These are phyloP conservation scores for Sclerospora graminicola DNA, from an alignment of 352 stramenopile species.

Conservation along the genomic window DNA sequence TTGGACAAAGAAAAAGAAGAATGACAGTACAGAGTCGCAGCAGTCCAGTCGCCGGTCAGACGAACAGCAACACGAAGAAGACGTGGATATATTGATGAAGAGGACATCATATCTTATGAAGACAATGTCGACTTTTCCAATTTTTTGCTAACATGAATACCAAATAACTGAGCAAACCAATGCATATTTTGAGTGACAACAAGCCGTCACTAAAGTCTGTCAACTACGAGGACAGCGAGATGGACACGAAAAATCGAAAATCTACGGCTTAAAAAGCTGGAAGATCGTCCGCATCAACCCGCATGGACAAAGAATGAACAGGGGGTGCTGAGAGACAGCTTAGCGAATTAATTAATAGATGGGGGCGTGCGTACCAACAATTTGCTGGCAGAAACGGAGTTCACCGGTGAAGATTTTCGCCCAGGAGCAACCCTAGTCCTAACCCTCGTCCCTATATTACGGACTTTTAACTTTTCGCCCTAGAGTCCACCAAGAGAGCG, in stretches of 20 bases:
- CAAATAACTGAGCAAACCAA: constrained; percentile 43
- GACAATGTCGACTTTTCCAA: constrained; percentile 55
- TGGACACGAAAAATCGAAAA: constrained; percentile 33
- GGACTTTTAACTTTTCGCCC: too few relatives aligned
- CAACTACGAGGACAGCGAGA: constrained; percentile 20
- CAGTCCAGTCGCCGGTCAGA: constrained; percentile 3
- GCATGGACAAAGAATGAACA: constrained; percentile 49
- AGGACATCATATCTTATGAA: constrained; percentile 74
- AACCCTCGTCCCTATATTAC: too few relatives aligned
- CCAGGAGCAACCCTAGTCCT: too few relatives aligned
- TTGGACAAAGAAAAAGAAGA: constrained; percentile 21
- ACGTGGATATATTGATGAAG: constrained; percentile 61
- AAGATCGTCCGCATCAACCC: constrained; percentile 54
- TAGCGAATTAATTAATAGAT: constrained; percentile 83
- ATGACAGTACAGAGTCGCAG: constrained; percentile 22
- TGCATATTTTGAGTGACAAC: constrained; percentile 28
- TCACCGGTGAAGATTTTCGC: too few relatives aligned
- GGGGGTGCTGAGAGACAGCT: constrained; percentile 51
- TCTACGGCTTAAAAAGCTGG: constrained; percentile 66
- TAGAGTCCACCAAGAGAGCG: too few relatives aligned
- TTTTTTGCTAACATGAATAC: constrained; percentile 78
- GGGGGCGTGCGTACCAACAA: constrained; percentile 71
- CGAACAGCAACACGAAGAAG: constrained; percentile 24
- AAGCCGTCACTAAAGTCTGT: constrained; percentile 17
- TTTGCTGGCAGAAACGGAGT: constrained; percentile 45